Percentiles rank a stretch among this genome's conserved stretches.
These are phyloP conservation scores for Moelleriella libera DNA, from an alignment of 2,329 filamentous ascomycete species.

Conservation along the genomic window DNA sequence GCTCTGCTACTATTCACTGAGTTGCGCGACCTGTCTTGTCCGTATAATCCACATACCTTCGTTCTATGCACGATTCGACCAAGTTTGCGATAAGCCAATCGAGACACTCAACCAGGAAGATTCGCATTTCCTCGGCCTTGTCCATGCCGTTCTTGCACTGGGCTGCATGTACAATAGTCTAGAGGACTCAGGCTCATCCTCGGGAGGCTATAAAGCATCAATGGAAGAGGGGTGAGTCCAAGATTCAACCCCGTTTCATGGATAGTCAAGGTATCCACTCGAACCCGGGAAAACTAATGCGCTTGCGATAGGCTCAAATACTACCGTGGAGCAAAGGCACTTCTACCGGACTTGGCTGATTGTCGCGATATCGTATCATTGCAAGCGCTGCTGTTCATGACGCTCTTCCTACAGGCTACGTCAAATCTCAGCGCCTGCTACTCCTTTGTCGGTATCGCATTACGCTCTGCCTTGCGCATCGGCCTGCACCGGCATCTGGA, in stretches of 20 bases:
- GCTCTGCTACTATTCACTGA: constrained; percentile 40
- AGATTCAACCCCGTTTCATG: background rate
- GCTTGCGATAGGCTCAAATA: constrained; percentile 48
- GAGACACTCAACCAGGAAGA: constrained; percentile 51
- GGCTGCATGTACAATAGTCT: constrained; percentile 57
- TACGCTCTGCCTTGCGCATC: constrained; percentile 62
- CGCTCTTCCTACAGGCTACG: constrained; percentile 67
- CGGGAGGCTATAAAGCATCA: constrained; percentile 32
- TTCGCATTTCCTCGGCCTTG: constrained; percentile 51
- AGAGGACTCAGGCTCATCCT: constrained; percentile 34
- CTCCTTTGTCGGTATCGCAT: constrained; percentile 63
- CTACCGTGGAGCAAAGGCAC: constrained; percentile 50
- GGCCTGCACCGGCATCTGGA: constrained; percentile 63
- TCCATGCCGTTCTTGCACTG: constrained; percentile 57
- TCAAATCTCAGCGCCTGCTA: constrained; percentile 71
- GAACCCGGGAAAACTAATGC: constrained; percentile 1
- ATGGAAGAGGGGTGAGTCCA: constrained; percentile 39
- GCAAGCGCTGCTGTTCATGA: constrained; percentile 66
- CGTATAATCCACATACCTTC: constrained; percentile 69
- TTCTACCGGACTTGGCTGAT: constrained; percentile 51
- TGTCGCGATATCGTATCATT: constrained; percentile 63
- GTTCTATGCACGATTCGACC: constrained; percentile 66
- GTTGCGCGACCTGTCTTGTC: constrained; percentile 42
- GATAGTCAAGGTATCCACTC: background rate
- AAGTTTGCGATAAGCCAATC: constrained; percentile 56